Evolutionary conservation across 805 yeast genomes (phyloP).

Genomic region (Starmerella asiatica): DNA sequence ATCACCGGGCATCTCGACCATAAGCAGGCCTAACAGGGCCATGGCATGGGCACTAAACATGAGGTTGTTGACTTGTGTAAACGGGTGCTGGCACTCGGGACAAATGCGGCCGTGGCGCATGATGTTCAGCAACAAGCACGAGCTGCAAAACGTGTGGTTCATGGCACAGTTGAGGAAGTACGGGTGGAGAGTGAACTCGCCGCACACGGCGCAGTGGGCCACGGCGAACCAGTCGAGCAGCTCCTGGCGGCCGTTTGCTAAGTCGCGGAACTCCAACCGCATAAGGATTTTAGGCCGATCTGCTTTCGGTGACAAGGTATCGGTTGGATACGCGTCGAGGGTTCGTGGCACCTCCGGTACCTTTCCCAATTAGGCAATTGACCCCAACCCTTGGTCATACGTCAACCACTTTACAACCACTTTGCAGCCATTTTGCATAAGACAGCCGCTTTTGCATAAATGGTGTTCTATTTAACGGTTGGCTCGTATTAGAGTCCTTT

Average conservation of each 20-base stretch:
- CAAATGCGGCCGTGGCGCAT: constrained; percentile 2
- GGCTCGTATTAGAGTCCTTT: too few species aligned
- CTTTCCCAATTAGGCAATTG: too few species aligned
- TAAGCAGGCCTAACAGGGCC: constrained; percentile 3
- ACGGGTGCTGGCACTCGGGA: constrained; percentile 4
- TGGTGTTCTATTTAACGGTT: too few species aligned
- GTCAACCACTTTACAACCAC: too few species aligned
- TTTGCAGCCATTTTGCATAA: too few species aligned
- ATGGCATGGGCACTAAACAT: constrained; percentile 7
- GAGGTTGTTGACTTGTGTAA: constrained; percentile 1
- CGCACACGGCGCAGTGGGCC: constrained; percentile 10
- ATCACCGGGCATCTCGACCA: neutral
- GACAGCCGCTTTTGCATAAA: too few species aligned
- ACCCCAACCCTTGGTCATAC: too few species aligned
- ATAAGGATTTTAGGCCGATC: too few species aligned
- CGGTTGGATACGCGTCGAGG: too few species aligned
- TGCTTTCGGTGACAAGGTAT: too few species aligned
- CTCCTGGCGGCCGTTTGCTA: constrained; percentile 4
- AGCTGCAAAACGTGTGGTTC: constrained; percentile 11
- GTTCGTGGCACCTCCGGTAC: too few species aligned
- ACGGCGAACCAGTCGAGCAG: constrained; percentile 9
- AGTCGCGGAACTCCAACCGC: constrained; percentile 2
- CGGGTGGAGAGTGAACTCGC: constrained; percentile 7
- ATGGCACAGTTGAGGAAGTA: constrained; percentile 6
- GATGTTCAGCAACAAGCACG: constrained; percentile 2